These are phyloP conservation scores for Escovopsis sp. DNA, from an alignment of 2,329 filamentous ascomycete genomes.

Conservation along the genomic window DNA sequence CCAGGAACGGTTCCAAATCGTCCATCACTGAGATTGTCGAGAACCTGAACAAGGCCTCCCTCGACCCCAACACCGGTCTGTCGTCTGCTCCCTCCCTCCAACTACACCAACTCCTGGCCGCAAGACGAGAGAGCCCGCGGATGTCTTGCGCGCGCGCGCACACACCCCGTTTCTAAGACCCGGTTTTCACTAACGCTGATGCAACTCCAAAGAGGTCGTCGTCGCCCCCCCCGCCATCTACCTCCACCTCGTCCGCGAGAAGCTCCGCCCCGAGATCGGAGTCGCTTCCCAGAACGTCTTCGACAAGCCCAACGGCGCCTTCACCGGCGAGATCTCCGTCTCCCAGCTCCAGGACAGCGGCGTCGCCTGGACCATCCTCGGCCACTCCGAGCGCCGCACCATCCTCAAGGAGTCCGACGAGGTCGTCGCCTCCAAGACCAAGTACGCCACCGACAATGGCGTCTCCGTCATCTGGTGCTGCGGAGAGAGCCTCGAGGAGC, in stretches of 20 bases:
- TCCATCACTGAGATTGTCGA: slow-evolving; percentile 83
- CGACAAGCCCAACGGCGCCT: slow-evolving; percentile 92
- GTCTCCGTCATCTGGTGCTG: slow-evolving; percentile 92
- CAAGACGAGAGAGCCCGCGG: too few species aligned
- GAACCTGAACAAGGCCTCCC: slow-evolving; percentile 72
- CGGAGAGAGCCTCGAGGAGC: slow-evolving; percentile 87
- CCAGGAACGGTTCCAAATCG: slow-evolving; percentile 83
- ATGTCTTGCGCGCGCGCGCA: too few species aligned
- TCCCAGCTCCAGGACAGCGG: slow-evolving; percentile 78
- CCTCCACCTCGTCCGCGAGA: slow-evolving; percentile 72
- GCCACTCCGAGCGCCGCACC: slow-evolving; percentile 89
- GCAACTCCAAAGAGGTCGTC: slow-evolving; percentile 59
- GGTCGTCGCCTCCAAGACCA: slow-evolving; percentile 86
- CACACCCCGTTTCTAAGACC: too few species aligned
- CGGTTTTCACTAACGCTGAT: not conserved
- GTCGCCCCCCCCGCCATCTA: slow-evolving; percentile 84
- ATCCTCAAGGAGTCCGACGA: slow-evolving; percentile 77
- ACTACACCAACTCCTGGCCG: too few species aligned
- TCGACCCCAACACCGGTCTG: slow-evolving; percentile 62
- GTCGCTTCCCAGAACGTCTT: slow-evolving; percentile 95
- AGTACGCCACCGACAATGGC: slow-evolving; percentile 76
- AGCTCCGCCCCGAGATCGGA: slow-evolving; percentile 60
- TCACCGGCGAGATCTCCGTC: slow-evolving; percentile 91
- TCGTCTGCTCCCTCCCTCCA: slow-evolving; percentile 8
- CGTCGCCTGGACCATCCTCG: slow-evolving; percentile 81